phyloP scores from a whole-genome alignment of 257 asterid species.

The Petunia secreta region DNA sequence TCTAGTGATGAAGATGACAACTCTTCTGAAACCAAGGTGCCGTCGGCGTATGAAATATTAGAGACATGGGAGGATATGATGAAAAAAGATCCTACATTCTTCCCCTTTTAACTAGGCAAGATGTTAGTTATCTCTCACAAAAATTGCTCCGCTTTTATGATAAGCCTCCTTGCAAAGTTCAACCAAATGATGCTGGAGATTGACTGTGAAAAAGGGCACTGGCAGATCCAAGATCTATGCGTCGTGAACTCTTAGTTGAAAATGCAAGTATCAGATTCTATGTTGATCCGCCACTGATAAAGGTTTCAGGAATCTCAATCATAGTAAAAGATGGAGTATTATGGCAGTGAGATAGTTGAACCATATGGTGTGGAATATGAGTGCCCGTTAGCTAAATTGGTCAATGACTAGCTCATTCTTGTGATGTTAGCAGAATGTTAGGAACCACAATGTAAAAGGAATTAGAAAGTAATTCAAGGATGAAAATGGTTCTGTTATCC shows the following conservation, averaged over 20 bases:
- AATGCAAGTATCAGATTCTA: too few species aligned
- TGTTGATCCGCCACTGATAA: too few species aligned
- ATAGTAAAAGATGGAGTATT: neutral
- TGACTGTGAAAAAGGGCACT: neutral
- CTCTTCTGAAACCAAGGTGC: constrained; percentile 40
- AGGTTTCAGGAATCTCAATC: neutral
- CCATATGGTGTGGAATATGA: neutral
- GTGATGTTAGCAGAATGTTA: too few species aligned
- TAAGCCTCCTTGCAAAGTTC: neutral
- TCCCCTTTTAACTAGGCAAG: constrained; percentile 26
- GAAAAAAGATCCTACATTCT: constrained; percentile 30
- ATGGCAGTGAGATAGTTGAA: neutral
- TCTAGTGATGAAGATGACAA: constrained; percentile 42
- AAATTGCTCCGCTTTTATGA: neutral
- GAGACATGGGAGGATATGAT: constrained; percentile 66
- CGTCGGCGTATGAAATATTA: constrained; percentile 75
- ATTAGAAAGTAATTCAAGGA: neutral
- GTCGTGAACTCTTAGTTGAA: too few species aligned
- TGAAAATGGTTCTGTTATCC: neutral
- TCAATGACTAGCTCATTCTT: neutral
- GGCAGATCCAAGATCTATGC: too few species aligned
- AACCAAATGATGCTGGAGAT: neutral
- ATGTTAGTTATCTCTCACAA: constrained; percentile 14
- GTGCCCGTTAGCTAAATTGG: neutral
- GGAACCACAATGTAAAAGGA: neutral